Evolutionary conservation across 2,329 filamentous ascomycete species (phyloP).

Genomic region (Colletotrichum melonis): DNA sequence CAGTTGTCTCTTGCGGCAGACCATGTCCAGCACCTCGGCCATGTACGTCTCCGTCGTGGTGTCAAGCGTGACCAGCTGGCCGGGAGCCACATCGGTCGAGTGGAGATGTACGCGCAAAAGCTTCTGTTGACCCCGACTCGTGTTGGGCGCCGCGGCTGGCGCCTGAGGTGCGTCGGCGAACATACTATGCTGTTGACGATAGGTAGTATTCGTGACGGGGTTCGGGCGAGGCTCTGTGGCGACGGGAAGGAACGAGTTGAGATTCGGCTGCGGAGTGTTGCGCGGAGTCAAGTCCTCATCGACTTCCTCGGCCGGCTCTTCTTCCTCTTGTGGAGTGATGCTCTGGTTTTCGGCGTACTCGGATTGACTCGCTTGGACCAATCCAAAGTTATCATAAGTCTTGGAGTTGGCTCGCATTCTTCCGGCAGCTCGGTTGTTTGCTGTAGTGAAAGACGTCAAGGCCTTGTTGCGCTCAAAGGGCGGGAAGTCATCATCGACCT

Average conservation of each 20-base stretch:
- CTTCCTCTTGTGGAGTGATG: constrained; percentile 70
- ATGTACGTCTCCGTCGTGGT: constrained; percentile 87
- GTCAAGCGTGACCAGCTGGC: constrained; percentile 79
- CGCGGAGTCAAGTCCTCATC: constrained; percentile 55
- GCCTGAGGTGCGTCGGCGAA: constrained; percentile 68
- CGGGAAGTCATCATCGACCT: constrained; percentile 88
- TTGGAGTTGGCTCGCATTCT: constrained; percentile 76
- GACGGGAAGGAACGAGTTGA: constrained; percentile 43
- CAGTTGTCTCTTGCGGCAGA: constrained; percentile 80
- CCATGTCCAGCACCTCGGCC: constrained; percentile 82
- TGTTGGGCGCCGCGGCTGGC: constrained; percentile 54
- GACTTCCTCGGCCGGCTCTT: constrained; percentile 50
- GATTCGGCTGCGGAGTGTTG: constrained; percentile 59
- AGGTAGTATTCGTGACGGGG: constrained; percentile 71
- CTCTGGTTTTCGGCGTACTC: constrained; percentile 77
- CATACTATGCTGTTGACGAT: constrained; percentile 62
- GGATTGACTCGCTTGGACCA: constrained; percentile 77
- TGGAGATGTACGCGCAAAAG: constrained; percentile 78
- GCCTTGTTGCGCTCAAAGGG: constrained; percentile 79
- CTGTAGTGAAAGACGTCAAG: constrained; percentile 83
- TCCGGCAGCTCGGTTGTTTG: constrained; percentile 75
- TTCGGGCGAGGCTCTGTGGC: constrained; percentile 59
- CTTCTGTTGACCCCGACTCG: constrained; percentile 73
- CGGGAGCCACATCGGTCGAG: constrained; percentile 75
- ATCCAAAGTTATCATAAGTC: constrained; percentile 84